Conservation (phyloP, 2,329 filamentous ascomycete species). For the Penicillium janthinellum region DNA sequence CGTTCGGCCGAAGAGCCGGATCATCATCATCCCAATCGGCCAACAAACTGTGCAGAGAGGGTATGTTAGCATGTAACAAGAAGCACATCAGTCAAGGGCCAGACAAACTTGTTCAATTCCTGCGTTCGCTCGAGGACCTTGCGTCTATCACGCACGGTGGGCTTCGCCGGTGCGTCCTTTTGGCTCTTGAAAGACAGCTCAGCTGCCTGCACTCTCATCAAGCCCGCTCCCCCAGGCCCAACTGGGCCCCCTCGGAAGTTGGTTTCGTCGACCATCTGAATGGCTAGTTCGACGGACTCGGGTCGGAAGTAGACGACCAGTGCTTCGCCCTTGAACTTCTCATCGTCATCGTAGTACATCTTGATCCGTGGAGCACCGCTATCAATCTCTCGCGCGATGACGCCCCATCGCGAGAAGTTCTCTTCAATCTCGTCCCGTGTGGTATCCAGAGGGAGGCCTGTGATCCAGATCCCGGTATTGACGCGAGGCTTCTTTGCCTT, state of each 20-base stretch:
- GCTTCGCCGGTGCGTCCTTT: conserved; percentile 62
- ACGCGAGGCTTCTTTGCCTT: conserved; percentile 53
- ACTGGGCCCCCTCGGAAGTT: conserved; percentile 69
- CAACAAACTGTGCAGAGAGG: conserved; percentile 64
- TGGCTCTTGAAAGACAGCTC: conserved; percentile 91
- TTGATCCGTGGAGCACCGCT: conserved; percentile 86
- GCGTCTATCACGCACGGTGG: conserved; percentile 70
- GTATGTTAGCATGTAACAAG: neutral
- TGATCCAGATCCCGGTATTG: conserved; percentile 92
- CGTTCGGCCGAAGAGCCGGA: conserved; percentile 60
- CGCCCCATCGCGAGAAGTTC: conserved; percentile 83
- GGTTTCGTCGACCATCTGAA: conserved; percentile 57
- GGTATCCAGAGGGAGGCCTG: conserved; percentile 78
- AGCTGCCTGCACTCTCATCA: conserved; percentile 79
- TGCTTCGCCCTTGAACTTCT: conserved; percentile 89
- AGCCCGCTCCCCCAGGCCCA: conserved; percentile 53
- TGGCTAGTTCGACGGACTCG: conserved; percentile 75
- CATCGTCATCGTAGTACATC: conserved; percentile 80
- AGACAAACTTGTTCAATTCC: conserved; percentile 68
- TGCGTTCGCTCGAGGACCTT: conserved; percentile 91
- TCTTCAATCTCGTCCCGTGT: conserved; percentile 78
- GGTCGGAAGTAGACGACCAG: conserved; percentile 93
- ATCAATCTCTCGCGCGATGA: conserved; percentile 93
- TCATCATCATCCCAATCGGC: conserved; percentile 96
- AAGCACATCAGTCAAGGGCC: neutral